Evolutionary conservation across 441 rosid species (phyloP), one percentile per base, ranked within the genome.

Genomic region (Populus tomentosa): DNA sequence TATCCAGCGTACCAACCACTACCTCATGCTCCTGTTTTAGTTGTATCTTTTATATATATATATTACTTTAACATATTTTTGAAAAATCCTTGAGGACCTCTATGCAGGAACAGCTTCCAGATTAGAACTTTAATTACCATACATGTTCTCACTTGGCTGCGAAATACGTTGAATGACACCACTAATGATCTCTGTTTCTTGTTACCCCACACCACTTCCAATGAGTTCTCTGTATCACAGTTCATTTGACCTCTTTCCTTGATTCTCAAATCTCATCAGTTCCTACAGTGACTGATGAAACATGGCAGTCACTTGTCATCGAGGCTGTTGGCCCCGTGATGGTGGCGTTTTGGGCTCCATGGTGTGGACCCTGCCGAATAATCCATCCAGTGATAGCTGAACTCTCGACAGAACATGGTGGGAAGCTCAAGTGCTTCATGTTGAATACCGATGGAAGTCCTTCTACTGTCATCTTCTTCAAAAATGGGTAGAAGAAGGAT

Each of bases 301-400:
- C 89, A 6, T 93, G 96, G 96, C 67, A 89, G n/a, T 87, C 93
- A 4, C 86, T 88, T 1, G 91, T 91, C 50, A 85, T 91, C 32
- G 77, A 88, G 40, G 88, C 92, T 40, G 90, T 86, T 8, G 87
- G 85, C 61, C 91, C 94, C 1, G 94, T 93, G 67, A 79, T 93
- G 79, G 94, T 91, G 14, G 91, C 89, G 71, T 88, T 91, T 75
- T 86, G 89, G 91, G 97, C 95, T 28, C 91, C 95, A 0, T 91
- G 96, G 94, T 91, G 96, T 59, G 96, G 96, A 3, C 96, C 96
- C 0, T 93, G 96, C 87, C 88, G 89, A 59, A 83, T 89, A 87
- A 82, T 90, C 75, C 89, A 85, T 69, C 96, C 94, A 0, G 88
- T 86, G 20, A 85, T 91, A 18, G 92, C 82, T 35, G 94, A 91